These are phyloP conservation scores for Pyrenula aspistea DNA, from an alignment of 495 filamentous ascomycete species.

Conservation along the genomic window DNA sequence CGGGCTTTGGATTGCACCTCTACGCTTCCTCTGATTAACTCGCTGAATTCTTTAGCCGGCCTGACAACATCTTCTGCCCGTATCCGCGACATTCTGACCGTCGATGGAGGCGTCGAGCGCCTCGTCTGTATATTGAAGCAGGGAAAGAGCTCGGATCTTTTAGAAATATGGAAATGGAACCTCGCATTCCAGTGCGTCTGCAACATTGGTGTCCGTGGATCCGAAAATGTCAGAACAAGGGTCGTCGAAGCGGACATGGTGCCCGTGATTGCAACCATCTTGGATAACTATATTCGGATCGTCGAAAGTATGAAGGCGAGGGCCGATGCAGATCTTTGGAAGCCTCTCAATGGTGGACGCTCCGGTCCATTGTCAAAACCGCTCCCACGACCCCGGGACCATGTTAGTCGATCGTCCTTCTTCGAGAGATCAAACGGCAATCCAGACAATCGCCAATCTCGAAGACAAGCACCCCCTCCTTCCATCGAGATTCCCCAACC, in stretches of 20 bases:
- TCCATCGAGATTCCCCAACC: conserved; percentile 61
- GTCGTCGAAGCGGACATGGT: conserved; percentile 99
- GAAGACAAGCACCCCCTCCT: conserved; percentile 59
- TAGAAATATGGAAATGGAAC: conserved; percentile 99
- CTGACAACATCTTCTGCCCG: conserved; percentile 97
- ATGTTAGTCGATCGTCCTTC: conserved; percentile 17
- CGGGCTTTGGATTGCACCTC: conserved; percentile 97
- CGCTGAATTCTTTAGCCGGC: conserved; percentile 93
- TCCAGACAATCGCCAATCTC: conserved; percentile 35
- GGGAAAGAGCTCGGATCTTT: conserved; percentile 89
- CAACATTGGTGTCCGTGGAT: conserved; percentile 94
- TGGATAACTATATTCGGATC: conserved; percentile 96
- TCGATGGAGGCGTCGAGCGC: conserved; percentile 94
- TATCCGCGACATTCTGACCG: conserved; percentile 92
- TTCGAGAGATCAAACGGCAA: conserved; percentile 23
- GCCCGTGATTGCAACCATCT: conserved; percentile 95
- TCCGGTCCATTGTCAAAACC: conserved; percentile 22
- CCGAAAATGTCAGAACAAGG: conserved; percentile 81
- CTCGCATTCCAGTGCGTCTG: conserved; percentile 97
- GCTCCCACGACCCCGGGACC: conserved; percentile 16
- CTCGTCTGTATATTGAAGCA: conserved; percentile 96
- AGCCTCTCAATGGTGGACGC: conserved; percentile 25
- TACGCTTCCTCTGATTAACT: conserved; percentile 93
- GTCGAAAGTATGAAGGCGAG: conserved; percentile 82
- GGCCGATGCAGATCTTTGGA: conserved; percentile 56